Conservation (phyloP, 176 grass and related monocot genomes). For the Eremochloa ophiuroides region DNA sequence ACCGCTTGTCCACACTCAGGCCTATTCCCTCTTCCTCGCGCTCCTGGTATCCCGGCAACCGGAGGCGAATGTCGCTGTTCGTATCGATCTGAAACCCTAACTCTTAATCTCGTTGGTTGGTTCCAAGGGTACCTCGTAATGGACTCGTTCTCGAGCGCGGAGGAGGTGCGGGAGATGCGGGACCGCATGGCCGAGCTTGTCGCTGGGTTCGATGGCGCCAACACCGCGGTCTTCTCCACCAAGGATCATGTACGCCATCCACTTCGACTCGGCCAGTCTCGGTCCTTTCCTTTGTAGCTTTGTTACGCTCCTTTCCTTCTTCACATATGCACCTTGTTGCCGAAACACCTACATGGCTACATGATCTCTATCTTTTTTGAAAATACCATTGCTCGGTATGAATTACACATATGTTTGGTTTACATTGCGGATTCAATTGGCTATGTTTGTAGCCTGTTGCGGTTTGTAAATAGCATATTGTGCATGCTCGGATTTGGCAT, state of each 20-base stretch:
- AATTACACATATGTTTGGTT: not conserved
- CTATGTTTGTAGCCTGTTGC: not conserved
- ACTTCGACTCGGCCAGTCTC: not conserved
- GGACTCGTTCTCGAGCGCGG: slow-evolving; percentile 61
- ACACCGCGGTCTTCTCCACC: slow-evolving; percentile 65
- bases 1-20: not conserved
- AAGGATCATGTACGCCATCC: slow-evolving; percentile 72
- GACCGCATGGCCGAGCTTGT: slow-evolving; percentile 69
- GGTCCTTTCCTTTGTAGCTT: not conserved
- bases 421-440: not conserved
- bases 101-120: not conserved
- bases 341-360: not conserved
- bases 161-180: slow-evolving; percentile 69
- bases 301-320: not conserved
- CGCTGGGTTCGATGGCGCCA: slow-evolving; percentile 54
- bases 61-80: not conserved
- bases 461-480: not conserved
- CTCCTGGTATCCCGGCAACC: not conserved
- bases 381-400: not conserved
- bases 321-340: not conserved
- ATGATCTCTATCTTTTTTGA: not conserved
- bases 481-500: not conserved
- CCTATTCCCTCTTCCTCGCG: not conserved
- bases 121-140: slow-evolving; percentile 77
- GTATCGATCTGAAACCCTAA: not conserved